phyloP scores from a whole-genome alignment of 2,329 filamentous ascomycete species.

The Ceratocystis cacaofunesta region DNA sequence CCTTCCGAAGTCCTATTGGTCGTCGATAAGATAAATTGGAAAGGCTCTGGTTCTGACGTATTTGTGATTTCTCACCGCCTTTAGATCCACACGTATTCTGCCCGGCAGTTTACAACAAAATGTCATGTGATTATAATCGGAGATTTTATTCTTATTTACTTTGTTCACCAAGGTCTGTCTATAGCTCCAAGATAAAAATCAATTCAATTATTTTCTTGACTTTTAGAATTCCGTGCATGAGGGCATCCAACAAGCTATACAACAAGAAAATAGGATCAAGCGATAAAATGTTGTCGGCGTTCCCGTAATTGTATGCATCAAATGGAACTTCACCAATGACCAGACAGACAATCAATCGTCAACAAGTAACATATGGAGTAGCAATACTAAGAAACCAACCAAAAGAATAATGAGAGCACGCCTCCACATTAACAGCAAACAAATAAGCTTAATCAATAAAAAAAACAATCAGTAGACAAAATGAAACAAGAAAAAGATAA shows the following conservation, averaged over 20 bases:
- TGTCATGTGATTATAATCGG: neutral
- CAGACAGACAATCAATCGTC: neutral
- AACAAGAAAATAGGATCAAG: neutral
- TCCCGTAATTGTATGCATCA: neutral
- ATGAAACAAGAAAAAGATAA: slow-evolving; percentile 15
- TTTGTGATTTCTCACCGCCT: neutral
- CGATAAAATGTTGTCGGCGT: neutral
- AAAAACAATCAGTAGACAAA: slow-evolving; percentile 1
- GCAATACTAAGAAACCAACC: neutral
- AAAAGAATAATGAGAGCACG: slow-evolving; percentile 1
- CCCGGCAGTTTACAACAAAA: neutral
- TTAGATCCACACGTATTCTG: neutral
- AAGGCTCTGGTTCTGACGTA: neutral
- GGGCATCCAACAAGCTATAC: neutral
- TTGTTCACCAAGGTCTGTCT: neutral
- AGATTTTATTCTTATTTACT: neutral
- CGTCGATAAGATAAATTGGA: slow-evolving; percentile 10
- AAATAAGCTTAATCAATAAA: slow-evolving; percentile 12
- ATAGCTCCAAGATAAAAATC: neutral
- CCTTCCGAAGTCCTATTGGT: neutral
- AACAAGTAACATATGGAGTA: slow-evolving; percentile 4
- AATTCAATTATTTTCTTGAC: neutral
- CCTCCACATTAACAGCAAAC: slow-evolving; percentile 1
- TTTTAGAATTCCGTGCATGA: neutral
- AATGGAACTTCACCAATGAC: neutral